phyloP scores from a whole-genome alignment of 768 basidiomycete species.

The Serendipita sp. region DNA sequence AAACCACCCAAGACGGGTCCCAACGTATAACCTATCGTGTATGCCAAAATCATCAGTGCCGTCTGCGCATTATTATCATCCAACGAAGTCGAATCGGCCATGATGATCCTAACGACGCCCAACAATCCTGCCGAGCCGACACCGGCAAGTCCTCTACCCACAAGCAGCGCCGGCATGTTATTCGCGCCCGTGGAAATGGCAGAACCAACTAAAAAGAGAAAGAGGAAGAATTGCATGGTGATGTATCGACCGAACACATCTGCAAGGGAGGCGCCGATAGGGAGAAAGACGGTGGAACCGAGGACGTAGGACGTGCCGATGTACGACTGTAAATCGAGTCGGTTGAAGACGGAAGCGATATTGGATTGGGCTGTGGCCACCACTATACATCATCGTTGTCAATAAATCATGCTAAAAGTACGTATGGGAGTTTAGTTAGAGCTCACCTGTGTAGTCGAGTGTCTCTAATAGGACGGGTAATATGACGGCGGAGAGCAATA shows the following conservation, averaged over 20 bases:
- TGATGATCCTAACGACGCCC: conserved; percentile 8
- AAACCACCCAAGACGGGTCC: conserved; percentile 32
- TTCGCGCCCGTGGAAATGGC: no score
- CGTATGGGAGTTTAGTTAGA: no score
- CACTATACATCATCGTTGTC: conserved; percentile 17
- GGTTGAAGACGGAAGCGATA: conserved; percentile 25
- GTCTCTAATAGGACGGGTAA: conserved; percentile 29
- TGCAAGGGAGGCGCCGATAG: conserved; percentile 32
- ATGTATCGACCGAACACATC: conserved; percentile 35
- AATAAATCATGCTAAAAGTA: conserved; percentile 6
- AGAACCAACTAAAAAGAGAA: conserved; percentile 31
- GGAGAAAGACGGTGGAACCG: conserved; percentile 8
- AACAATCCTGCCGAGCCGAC: no score
- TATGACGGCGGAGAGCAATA: conserved; percentile 17
- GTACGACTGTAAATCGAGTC: no score
- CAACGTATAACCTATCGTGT: conserved; percentile 5
- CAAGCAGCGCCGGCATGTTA: no score
- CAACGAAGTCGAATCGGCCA: conserved; percentile 29
- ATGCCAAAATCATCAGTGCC: no score
- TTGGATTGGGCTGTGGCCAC: conserved; percentile 36
- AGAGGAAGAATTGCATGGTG: conserved; percentile 27
- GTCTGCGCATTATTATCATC: conserved; percentile 15
- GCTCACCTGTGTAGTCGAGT: conserved; percentile 21
- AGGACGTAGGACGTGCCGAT: no score
- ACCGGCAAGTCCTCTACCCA: no score